Percentiles rank a stretch among this genome's conserved stretches.
Conservation (phyloP, 2,329 filamentous ascomycete genomes). For the Eurotiales sp. region DNA sequence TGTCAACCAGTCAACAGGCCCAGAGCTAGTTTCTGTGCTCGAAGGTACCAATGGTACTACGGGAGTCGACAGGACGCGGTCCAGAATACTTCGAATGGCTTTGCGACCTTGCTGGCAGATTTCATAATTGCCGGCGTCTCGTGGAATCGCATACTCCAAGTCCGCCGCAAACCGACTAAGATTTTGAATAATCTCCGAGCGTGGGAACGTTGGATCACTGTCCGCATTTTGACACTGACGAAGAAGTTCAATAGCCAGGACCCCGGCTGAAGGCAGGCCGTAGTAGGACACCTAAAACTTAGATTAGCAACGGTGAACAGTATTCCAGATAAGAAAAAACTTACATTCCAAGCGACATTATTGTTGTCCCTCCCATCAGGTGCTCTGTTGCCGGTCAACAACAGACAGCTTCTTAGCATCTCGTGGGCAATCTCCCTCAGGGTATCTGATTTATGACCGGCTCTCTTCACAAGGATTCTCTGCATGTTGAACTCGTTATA, state of each 20-base stretch:
- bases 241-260: conserved; percentile 25
- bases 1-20: conserved; percentile 12
- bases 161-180: conserved; percentile 25
- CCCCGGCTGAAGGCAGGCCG: conserved; percentile 26
- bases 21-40: not conserved
- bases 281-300: conserved; percentile 16
- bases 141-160: conserved; percentile 20
- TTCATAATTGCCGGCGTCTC: conserved; percentile 23
- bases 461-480: conserved; percentile 19
- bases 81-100: conserved; percentile 21
- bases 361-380: conserved; percentile 14
- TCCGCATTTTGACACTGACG: conserved; percentile 17
- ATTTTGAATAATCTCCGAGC: conserved; percentile 27
- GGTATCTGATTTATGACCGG: conserved; percentile 18
- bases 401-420: conserved; percentile 21
- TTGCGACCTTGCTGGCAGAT: conserved; percentile 23
- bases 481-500: conserved; percentile 25
- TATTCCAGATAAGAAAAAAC: not conserved
- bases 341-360: conserved; percentile 18
- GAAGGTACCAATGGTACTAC: not conserved
- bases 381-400: conserved; percentile 14
- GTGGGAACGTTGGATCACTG: conserved; percentile 17
- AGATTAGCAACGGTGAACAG: not conserved
- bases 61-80: conserved; percentile 16
- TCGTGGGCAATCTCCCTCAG: conserved; percentile 21